Evolutionary conservation across 345 rosid genomes (phyloP), one percentile per base, ranked within the genome.

Genomic region (Eucalyptus regnans): DNA sequence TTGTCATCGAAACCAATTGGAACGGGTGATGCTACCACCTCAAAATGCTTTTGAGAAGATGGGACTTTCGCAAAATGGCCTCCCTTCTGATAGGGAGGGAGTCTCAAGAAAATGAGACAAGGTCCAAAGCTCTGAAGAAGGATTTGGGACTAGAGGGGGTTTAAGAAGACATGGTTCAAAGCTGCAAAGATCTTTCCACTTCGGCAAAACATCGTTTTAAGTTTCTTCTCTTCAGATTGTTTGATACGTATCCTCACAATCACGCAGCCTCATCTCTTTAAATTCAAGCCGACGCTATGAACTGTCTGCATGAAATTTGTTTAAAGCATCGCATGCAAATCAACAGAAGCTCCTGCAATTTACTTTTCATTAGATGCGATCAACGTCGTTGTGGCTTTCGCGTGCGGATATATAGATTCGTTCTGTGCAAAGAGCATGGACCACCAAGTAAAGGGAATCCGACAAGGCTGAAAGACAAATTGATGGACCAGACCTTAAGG

Each of bases 221-320:
- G 31, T 60, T 1, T 60, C 68, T 60, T 56, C 62, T 60, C 68
- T 60, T 56, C 29, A 56, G 62, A 56, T 56, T 56, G 62, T 56
- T 56, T 56, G 3, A 56, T 22, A 23, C 62, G 0, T 0, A 4
- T 22, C 58, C 23, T 52, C 56, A 17, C 4, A 7, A 0, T 51
- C 56, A 52, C 23, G 23, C 25, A 18, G 58, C 58, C 58, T 52
- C 23, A 18, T 52, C 25, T 52, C 10, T 52, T 52, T 7, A 52
- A 52, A 0, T 52, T 52, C 58, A 52, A 52, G 25, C 56, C 0
- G 58, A 52, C 25, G 4, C 58, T 18, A 18, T 7, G 58, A 52
- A 0, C 23, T 3, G 58, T 12, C 68, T 3, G 68, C 68, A 60
- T 60, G 68, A 60, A 60, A 27, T 60, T 60, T 60, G 15, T 33